Percentiles rank a stretch among this genome's conserved stretches.
These are phyloP conservation scores for Hyaloscypha variabilis DNA, from an alignment of 495 filamentous ascomycete genomes.

Conservation along the genomic window DNA sequence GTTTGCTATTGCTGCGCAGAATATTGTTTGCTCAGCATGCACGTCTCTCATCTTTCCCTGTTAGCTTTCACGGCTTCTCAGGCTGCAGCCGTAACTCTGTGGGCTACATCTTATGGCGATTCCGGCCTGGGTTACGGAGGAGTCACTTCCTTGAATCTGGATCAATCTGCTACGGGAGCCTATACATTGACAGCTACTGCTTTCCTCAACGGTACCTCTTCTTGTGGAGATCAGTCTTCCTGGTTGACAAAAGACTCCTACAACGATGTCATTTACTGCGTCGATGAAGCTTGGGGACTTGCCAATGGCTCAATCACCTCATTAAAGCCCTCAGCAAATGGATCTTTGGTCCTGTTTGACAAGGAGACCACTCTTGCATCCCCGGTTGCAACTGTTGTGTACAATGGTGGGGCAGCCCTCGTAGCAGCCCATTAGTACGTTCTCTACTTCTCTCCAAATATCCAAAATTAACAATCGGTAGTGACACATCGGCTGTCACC, in stretches of 20 bases:
- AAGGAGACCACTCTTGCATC: slow-evolving; percentile 38
- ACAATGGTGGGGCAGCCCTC: slow-evolving; percentile 40
- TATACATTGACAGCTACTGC: background rate
- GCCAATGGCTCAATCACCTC: slow-evolving; percentile 47
- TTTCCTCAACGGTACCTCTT: background rate
- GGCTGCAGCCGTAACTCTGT: background rate
- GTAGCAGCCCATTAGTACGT: slow-evolving; percentile 54
- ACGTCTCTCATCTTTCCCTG: background rate
- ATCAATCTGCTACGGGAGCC: background rate
- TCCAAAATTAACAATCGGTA: slow-evolving; percentile 15
- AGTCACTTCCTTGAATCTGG: background rate
- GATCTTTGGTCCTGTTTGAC: slow-evolving; percentile 39
- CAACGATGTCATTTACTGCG: slow-evolving; percentile 57
- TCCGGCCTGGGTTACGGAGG: background rate
- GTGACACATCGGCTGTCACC: slow-evolving; percentile 21
- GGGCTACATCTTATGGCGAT: background rate
- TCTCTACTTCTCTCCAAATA: background rate
- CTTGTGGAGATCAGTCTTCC: slow-evolving; percentile 48
- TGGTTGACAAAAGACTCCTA: slow-evolving; percentile 58
- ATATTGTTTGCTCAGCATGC: background rate
- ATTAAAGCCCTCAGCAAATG: slow-evolving; percentile 39
- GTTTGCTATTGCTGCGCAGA: background rate
- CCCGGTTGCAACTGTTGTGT: slow-evolving; percentile 48
- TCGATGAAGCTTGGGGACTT: slow-evolving; percentile 52
- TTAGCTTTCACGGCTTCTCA: background rate